Base-by-base conservation (phyloP, 495 filamentous ascomycete species). In the Aspergillus avenaceus region DNA sequence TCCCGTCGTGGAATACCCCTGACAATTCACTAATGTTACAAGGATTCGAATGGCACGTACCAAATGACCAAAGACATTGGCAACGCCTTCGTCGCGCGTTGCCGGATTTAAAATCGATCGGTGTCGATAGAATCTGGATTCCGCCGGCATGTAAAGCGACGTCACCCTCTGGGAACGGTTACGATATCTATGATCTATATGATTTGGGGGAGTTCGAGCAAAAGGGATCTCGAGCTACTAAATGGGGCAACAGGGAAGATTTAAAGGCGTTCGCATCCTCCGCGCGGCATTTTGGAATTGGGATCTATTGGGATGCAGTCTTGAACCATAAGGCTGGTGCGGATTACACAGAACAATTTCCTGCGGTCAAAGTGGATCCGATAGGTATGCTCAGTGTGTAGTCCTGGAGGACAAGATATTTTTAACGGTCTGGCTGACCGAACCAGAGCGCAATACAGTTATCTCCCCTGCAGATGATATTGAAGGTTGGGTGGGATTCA, bases 161-260 rank as follows among this genome's bases (percentile, higher is more conserved):
- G 56, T 80, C 72, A 31, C 76, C 77, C 1, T 55, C 75, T 4
- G 81, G 83, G 9, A 87, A 86, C 56, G 86, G 86, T n/a, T 89
- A 88, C 59, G 86, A 89, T 62, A 77, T 86, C 56, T 89, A 90
- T 49, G 85, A 90, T 56, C 65, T 90, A 4, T 90, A 85, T 54
- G 86, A 90, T 46, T 64, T 89, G 19, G 86, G 86, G 27, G 86
- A 90, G 56, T 90, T 88, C 55, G 78, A 89, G 55, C 86, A 88
- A 55, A 88, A 88, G 54, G 83, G 82, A 29, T 60, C 67, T 1
- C 61, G 71, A 9, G 67, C 70, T n/a, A 88, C 85, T 14, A 87
- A 88, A 68, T 90, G 84, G 84, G 86, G 86, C n/a, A 75, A 70
- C 16, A 84, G 80, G 49, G 73, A 77, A 18, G 82, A 88, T 31